Base-by-base conservation (phyloP, 352 stramenopile genomes). In the Globisporangium canariense region DNA sequence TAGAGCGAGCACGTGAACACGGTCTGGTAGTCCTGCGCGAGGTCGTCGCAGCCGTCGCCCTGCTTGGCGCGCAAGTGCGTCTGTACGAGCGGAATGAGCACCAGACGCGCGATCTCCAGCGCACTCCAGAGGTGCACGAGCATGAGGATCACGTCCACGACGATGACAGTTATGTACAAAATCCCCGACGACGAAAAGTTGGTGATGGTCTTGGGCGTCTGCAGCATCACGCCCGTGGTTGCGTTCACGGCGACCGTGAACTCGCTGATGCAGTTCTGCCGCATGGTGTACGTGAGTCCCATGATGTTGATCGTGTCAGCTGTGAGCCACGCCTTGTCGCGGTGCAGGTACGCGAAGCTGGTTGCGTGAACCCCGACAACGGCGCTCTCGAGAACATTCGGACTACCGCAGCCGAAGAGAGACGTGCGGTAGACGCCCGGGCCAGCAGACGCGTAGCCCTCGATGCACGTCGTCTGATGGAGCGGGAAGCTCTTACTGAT, bases 331-430 rank as follows among this genome's bases (percentile, higher is more conserved):
- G 70, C 65, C 45, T 81, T 86, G 63, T 82, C 60, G 4, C 50
- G 65, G 20, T 79, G 69, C 51, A 86, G 57, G 0, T 58, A 46
- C 13, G 51, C 55, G 51, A 88, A 83, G 9, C 32, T 59, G 4
- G 67, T 71, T 1, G 70, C 73, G 38, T 79, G 70, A 4, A 69
- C 32, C 0, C 78, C 78, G 20, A 84, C 68, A 36, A 86, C 78
- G 0, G 69, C 71, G 13, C 60, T 71, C 46, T 67, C 38, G 16
- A 65, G 22, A 8, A 65, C 40, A 50, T 68, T 86, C 0, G 75
- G 68, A 18, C 68, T 76, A 9, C 64, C 79, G 46, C 77, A 86
- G 11, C 75, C 79, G 54, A 77, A 88, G 5, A 85, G 65, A 14
- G 18, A 41, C 5, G 59, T 66, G 13, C 49, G 65, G 25, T 69